Percentiles rank a stretch among this genome's conserved stretches.
Evolutionary conservation across 495 filamentous ascomycete genomes (phyloP).

Genomic region (Staphylotrichum tortipilum): DNA sequence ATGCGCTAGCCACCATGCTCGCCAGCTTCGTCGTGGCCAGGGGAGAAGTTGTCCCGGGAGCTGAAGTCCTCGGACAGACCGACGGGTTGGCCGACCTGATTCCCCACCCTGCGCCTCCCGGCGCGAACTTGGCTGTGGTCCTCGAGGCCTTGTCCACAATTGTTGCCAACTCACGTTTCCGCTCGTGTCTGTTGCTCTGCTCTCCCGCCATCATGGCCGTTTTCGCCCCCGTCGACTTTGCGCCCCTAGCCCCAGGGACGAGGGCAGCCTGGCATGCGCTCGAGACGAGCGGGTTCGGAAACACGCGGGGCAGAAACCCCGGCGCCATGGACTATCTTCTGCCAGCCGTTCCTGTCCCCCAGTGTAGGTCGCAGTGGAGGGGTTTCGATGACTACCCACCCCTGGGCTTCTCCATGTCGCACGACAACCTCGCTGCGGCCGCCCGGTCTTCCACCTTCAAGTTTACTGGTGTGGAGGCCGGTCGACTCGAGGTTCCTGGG

Average conservation of each 20-base stretch:
- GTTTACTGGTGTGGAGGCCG: conserved; percentile 21
- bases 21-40: conserved; percentile 62
- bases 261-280: conserved; percentile 31
- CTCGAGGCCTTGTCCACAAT: conserved; percentile 77
- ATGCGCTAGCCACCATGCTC: conserved; percentile 68
- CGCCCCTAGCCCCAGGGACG: conserved; percentile 14
- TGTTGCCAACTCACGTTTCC: conserved; percentile 67
- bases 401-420: conserved; percentile 39
- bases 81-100: conserved; percentile 40
- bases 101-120: conserved; percentile 49
- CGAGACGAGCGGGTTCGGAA: conserved; percentile 23
- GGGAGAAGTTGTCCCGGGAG: conserved; percentile 55
- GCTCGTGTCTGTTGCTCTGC: conserved; percentile 67
- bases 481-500: conserved; percentile 20
- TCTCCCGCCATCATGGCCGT: conserved; percentile 66
- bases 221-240: conserved; percentile 44
- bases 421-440: conserved; percentile 25
- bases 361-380: conserved; percentile 5
- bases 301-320: conserved; percentile 15
- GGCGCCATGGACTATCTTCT: conserved; percentile 55
- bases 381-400: conserved; percentile 48
- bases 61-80: conserved; percentile 33
- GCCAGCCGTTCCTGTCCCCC: conserved; percentile 34
- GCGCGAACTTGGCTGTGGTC: conserved; percentile 56
- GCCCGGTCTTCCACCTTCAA: conserved; percentile 20